Base-by-base conservation (phyloP, 331 rosid species). In the Saraca asoca region DNA sequence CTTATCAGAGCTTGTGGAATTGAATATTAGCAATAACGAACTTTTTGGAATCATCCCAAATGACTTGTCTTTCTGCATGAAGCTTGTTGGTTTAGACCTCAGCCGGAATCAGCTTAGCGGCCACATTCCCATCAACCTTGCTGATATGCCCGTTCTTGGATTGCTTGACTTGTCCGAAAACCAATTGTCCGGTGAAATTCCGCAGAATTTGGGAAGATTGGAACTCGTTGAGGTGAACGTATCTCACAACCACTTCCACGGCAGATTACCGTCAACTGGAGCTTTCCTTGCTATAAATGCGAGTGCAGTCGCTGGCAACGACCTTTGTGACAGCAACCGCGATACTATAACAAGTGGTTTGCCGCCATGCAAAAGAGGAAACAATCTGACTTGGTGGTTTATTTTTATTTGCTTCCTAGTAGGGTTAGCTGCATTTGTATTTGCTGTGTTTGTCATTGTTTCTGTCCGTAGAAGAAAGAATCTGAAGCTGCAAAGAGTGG, bases 101-200 rank as follows among this genome's bases (percentile, higher is more conserved):
- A 81, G 93, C 58, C 79, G 72, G 68, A 94, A 94, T 63, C 78
- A 52, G 2, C 74, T 94, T 42, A 60, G 4, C 6, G 99, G 99
- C 8, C 35, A 77, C 4, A 83, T 94, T 57, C 96, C 96, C 0
- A 5, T 2, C 0, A 77, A 78, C 31, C 75, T 94, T 4, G 71
- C 89, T 0, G 65, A 67, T 10, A 79, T 94, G 86, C 95, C 93
- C 0, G 96, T 88, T 71, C 96, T 94, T 0, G 83, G 96, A 8
- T 46, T 78, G 5, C 93, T 94, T 0, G 99, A 94, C 70, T 74
- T 94, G 58, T 90, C 99, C 0, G 82, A 76, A 5, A 94, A 94
- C 73, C 69, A 88, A 73, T 37, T 94, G 5, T 73, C 89, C n/a
- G 99, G 99, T 15, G 81, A 83, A 66, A 86, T 94, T 35, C 97